A percentile compares a stretch with the other conserved stretches of the same genome.
phyloP scores from a whole-genome alignment of 441 rosid genomes.

The Omphalea diandra region DNA sequence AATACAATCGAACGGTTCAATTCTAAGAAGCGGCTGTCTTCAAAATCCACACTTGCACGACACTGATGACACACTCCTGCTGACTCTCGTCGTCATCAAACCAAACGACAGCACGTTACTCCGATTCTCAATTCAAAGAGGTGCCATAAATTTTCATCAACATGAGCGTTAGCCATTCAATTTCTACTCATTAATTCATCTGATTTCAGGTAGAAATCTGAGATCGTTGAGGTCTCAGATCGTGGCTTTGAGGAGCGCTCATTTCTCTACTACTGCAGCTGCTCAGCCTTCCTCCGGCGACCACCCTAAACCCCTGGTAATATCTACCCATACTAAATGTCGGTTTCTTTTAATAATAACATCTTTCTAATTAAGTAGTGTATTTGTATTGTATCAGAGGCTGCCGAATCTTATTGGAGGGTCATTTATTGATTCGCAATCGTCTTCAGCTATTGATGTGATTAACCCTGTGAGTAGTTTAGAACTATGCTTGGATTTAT shows the following conservation, averaged over 20 bases:
- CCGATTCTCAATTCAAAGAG: constrained; percentile 42
- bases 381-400: constrained; percentile 40
- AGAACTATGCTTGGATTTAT: not conserved
- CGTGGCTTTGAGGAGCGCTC: constrained; percentile 33
- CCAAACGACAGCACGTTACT: constrained; percentile 27
- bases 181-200: constrained; percentile 12
- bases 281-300: constrained; percentile 45
- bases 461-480: constrained; percentile 70
- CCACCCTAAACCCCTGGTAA: constrained; percentile 53
- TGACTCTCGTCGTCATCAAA: not conserved
- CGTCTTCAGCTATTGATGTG: constrained; percentile 64
- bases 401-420: constrained; percentile 92
- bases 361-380: not conserved
- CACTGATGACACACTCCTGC: not conserved
- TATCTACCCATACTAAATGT: not conserved
- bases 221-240: constrained; percentile 46
- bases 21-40: not conserved
- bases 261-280: constrained; percentile 55
- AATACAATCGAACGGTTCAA: not conserved
- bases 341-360: not conserved
- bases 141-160: constrained; percentile 21
- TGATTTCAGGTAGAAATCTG: constrained; percentile 43
- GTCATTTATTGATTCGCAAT: constrained; percentile 62
- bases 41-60: not conserved
- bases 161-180: too few species aligned